Evolutionary conservation across 768 basidiomycete species (phyloP).

Genomic region (Kwoniella sp.): DNA sequence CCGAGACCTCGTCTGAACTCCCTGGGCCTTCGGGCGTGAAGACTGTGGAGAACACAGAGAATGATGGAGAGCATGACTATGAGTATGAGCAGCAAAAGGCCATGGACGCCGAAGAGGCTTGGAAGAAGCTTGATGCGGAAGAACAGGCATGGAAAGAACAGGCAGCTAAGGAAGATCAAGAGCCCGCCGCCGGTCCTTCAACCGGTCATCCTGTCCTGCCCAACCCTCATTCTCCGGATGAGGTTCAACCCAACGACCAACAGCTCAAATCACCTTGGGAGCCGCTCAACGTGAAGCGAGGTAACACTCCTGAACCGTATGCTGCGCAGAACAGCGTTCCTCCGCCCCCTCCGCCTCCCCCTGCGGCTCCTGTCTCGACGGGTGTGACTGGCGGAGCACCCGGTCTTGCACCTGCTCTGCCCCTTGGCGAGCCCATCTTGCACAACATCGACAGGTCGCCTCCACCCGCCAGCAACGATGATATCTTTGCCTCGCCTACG

Average conservation of each 20-base stretch:
- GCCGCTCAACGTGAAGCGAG: constrained; percentile 43
- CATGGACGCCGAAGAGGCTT: constrained; percentile 23
- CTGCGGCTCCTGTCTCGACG: neutral
- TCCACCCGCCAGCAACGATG: neutral
- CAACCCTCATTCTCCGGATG: constrained; percentile 15
- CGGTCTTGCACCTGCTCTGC: neutral
- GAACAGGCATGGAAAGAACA: constrained; percentile 29
- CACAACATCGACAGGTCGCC: neutral
- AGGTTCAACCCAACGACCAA: neutral
- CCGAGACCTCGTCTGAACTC: neutral
- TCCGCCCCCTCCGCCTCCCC: neutral
- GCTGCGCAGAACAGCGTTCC: neutral
- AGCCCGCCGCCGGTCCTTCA: neutral
- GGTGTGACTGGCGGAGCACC: neutral
- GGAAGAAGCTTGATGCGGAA: constrained; percentile 30
- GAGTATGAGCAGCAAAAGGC: constrained; percentile 46
- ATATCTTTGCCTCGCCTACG: constrained; percentile 11
- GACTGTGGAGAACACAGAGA: neutral
- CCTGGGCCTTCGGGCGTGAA: neutral
- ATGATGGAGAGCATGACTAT: constrained; percentile 27
- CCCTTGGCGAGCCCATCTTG: neutral
- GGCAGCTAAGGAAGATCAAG: constrained; percentile 11
- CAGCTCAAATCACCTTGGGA: constrained; percentile 37
- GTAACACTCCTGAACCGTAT: constrained; percentile 23
- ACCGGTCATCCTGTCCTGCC: constrained; percentile 1